phyloP scores from a whole-genome alignment of 371 early-diverging fungal genomes.

The Mucor irregularis region DNA sequence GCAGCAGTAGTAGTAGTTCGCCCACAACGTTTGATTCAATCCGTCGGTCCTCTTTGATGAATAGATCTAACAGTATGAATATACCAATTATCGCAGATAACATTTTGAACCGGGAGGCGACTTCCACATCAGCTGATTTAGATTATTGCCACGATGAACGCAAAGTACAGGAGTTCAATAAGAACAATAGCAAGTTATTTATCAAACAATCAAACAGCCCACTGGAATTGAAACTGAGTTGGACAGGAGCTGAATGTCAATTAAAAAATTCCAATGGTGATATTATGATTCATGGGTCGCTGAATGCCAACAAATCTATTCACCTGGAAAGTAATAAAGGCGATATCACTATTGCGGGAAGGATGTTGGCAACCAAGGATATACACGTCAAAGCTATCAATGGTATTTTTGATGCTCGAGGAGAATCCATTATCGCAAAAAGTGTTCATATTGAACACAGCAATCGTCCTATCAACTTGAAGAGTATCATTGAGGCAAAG shows the following conservation, averaged over 20 bases:
- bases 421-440: not conserved
- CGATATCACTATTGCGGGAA: not conserved
- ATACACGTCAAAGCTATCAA: slow-evolving; percentile 1
- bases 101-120: too few species aligned
- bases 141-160: too few species aligned
- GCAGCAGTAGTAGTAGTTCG: too few species aligned
- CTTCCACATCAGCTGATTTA: too few species aligned
- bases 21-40: too few species aligned
- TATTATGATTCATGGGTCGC: slow-evolving; percentile 1
- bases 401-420: not conserved
- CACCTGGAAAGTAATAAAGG: slow-evolving; percentile 8
- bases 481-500: slow-evolving; percentile 1
- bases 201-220: not conserved
- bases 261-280: slow-evolving; percentile 4
- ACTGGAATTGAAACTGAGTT: not conserved
- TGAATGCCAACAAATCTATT: not conserved
- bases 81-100: too few species aligned
- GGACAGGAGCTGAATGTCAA: slow-evolving; percentile 8
- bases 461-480: slow-evolving; percentile 2
- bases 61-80: too few species aligned
- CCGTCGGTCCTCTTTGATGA: too few species aligned
- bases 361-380: not conserved
- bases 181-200: too few species aligned
- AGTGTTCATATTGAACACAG: not conserved
- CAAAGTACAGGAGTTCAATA: too few species aligned